Percentiles rank a stretch among this genome's conserved stretches.
Conservation (phyloP, 306 rosid species). For the Trifolium dubium region DNA sequence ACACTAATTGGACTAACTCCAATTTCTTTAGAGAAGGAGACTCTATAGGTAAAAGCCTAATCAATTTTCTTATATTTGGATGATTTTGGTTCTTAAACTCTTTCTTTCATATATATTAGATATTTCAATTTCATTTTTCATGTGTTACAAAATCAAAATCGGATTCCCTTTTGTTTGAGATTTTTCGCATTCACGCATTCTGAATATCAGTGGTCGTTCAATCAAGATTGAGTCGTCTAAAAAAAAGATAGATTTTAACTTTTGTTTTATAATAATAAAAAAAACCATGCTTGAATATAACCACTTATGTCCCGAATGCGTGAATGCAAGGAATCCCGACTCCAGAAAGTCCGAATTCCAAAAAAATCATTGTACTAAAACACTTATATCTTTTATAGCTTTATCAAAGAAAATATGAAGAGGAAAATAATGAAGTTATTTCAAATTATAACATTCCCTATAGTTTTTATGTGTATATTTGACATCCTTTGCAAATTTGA, state of each 20-base stretch:
- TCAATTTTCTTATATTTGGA: conserved; percentile 13
- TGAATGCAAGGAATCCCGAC: background rate
- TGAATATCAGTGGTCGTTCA: background rate
- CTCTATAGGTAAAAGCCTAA: conserved; percentile 43
- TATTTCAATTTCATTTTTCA: background rate
- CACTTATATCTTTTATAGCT: background rate
- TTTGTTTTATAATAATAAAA: too few species aligned
- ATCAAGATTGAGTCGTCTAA: background rate
- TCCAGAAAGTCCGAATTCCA: too few species aligned
- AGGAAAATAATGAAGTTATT: background rate
- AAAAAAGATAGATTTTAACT: too few species aligned
- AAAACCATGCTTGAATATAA: background rate
- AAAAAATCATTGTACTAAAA: background rate
- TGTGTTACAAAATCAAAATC: background rate
- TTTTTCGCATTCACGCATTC: background rate
- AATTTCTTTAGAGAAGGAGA: conserved; percentile 44
- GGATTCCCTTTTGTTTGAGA: background rate
- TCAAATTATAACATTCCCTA: background rate
- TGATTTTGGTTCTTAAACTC: background rate
- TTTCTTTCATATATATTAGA: conserved; percentile 29
- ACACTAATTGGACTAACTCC: conserved; percentile 45
- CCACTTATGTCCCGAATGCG: background rate
- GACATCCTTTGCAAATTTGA: background rate
- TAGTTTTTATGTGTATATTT: background rate
- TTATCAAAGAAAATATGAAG: too few species aligned